Percentiles rank a stretch among this genome's conserved stretches.
These are phyloP conservation scores for Tranzscheliella williamsii DNA, from an alignment of 1,284 basidiomycete genomes.

Conservation along the genomic window DNA sequence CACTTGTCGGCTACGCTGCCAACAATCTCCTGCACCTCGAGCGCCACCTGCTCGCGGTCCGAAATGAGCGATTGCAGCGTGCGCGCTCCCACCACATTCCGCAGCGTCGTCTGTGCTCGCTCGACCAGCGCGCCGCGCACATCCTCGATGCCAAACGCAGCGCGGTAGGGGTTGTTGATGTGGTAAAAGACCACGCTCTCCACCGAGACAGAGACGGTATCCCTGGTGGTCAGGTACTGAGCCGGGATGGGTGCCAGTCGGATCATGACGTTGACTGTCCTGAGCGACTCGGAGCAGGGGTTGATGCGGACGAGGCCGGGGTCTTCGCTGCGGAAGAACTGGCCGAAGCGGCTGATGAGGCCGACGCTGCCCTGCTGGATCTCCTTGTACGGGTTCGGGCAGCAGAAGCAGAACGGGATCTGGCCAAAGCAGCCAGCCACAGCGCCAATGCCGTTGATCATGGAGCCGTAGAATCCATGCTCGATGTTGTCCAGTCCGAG, in stretches of 20 bases:
- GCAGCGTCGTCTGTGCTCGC: slow-evolving; percentile 90
- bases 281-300: slow-evolving; percentile 77
- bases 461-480: slow-evolving; percentile 48
- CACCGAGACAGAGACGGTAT: slow-evolving; percentile 85
- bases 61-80: slow-evolving; percentile 65
- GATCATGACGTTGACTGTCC: slow-evolving; percentile 83
- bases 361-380: slow-evolving; percentile 87
- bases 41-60: slow-evolving; percentile 92
- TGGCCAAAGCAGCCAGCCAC: slow-evolving; percentile 68
- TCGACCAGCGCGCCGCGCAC: slow-evolving; percentile 84
- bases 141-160: slow-evolving; percentile 88
- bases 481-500: slow-evolving; percentile 32
- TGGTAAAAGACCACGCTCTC: slow-evolving; percentile 91
- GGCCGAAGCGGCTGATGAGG: slow-evolving; percentile 82
- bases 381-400: slow-evolving; percentile 69
- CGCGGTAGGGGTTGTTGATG: slow-evolving; percentile 65
- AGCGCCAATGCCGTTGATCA: slow-evolving; percentile 44
- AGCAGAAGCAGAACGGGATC: slow-evolving; percentile 72
- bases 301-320: slow-evolving; percentile 90
- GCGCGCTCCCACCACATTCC: slow-evolving; percentile 90
- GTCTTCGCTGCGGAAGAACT: slow-evolving; percentile 93
- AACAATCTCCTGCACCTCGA: slow-evolving; percentile 93
- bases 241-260: slow-evolving; percentile 83
- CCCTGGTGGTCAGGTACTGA: slow-evolving; percentile 70
- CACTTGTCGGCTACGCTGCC: slow-evolving; percentile 67